These are phyloP conservation scores for Colletotrichum sp. DNA, from an alignment of 2,329 filamentous ascomycete genomes.

Conservation along the genomic window DNA sequence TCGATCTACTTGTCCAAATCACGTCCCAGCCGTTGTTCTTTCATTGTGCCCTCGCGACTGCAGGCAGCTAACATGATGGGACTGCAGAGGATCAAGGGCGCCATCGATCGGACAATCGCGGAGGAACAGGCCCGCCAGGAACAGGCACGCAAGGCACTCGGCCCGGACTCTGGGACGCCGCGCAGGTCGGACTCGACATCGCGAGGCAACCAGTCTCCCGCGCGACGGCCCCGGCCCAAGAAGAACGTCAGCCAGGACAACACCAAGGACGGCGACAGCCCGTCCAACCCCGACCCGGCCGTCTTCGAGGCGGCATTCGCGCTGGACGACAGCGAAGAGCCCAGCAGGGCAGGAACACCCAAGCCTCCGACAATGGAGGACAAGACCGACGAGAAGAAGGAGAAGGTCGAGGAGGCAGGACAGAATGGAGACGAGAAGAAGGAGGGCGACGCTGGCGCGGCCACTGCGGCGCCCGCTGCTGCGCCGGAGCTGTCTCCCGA, in stretches of 20 bases:
- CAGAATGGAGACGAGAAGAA: constrained; percentile 28
- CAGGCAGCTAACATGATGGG: not conserved
- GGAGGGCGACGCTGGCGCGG: constrained; percentile 9
- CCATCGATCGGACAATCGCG: constrained; percentile 85
- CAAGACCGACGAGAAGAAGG: constrained; percentile 29
- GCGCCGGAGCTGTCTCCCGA: constrained; percentile 71
- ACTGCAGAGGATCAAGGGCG: constrained; percentile 76
- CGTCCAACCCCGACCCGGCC: constrained; percentile 76
- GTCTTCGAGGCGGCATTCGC: constrained; percentile 89
- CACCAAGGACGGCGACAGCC: constrained; percentile 41
- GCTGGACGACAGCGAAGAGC: constrained; percentile 81
- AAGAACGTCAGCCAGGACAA: constrained; percentile 33
- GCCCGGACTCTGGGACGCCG: constrained; percentile 5
- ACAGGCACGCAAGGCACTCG: constrained; percentile 29
- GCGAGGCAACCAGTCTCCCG: constrained; percentile 12
- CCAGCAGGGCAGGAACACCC: constrained; percentile 67
- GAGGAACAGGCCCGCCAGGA: constrained; percentile 88
- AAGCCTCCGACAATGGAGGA: constrained; percentile 38
- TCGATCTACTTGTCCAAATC: not conserved
- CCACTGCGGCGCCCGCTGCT: constrained; percentile 25
- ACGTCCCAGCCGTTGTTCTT: too few species aligned
- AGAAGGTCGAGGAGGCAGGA: constrained; percentile 20
- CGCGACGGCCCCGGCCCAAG: constrained; percentile 41
- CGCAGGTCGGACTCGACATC: constrained; percentile 40
- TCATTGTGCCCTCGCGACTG: not conserved